A percentile compares a stretch with the other conserved stretches of the same genome.
Conservation (phyloP, 2,329 filamentous ascomycete genomes). For the Ophiosphaerella narmari region DNA sequence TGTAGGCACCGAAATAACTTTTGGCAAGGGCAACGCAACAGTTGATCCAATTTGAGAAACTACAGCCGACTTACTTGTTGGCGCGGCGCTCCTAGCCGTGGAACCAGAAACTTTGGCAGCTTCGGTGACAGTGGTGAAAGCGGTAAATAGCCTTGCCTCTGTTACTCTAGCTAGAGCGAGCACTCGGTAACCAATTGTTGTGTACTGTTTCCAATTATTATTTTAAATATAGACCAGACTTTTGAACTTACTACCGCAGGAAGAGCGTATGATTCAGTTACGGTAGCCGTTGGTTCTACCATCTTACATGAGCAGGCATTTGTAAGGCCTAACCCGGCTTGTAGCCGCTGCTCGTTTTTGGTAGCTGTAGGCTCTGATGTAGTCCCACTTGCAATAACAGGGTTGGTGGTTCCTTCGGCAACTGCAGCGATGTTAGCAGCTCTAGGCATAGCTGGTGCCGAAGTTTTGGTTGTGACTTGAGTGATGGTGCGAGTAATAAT, state of each 20-base stretch:
- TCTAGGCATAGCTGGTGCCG: slow-evolving; percentile 15
- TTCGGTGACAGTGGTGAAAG: slow-evolving; percentile 9
- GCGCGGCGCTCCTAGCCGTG: not conserved
- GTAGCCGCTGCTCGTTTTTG: slow-evolving; percentile 14
- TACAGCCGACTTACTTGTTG: not conserved
- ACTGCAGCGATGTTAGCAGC: slow-evolving; percentile 22
- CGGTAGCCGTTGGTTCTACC: slow-evolving; percentile 34
- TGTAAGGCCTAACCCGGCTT: slow-evolving; percentile 27
- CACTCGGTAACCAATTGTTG: slow-evolving; percentile 21
- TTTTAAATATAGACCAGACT: not conserved
- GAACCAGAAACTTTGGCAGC: not conserved
- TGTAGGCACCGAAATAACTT: not conserved
- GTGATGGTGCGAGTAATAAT: slow-evolving; percentile 29
- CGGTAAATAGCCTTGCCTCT: slow-evolving; percentile 14
- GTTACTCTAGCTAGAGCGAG: slow-evolving; percentile 12
- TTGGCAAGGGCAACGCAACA: not conserved
- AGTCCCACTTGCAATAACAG: slow-evolving; percentile 26
- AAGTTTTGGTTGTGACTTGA: slow-evolving; percentile 24
- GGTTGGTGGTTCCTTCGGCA: slow-evolving; percentile 26
- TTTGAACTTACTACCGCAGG: slow-evolving; percentile 28
- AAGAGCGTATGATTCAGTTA: slow-evolving; percentile 30
- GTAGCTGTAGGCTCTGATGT: slow-evolving; percentile 10
- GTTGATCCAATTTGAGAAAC: too few species aligned
- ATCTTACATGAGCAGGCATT: slow-evolving; percentile 39
- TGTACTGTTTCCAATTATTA: slow-evolving; percentile 4